Base-by-base conservation (phyloP, 106 monocot genomes). In the Dioscorea dumetorum region DNA sequence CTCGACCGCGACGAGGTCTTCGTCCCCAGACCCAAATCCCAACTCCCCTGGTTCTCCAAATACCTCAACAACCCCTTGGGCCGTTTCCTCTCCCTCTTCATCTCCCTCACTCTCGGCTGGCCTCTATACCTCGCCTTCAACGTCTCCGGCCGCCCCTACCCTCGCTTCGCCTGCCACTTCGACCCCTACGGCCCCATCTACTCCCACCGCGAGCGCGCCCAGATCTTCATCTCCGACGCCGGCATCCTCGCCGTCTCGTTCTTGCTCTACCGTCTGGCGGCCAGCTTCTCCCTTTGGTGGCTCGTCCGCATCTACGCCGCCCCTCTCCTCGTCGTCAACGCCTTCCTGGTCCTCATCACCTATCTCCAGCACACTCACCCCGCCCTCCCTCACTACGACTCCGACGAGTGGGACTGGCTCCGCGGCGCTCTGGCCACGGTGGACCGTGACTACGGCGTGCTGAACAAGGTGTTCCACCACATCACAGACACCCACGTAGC, bases 1-100 rank as follows among this genome's bases (percentile, higher is more conserved):
- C 71, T 95, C 12, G 91, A 88, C 0, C 80, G 83, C 4, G 95
- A 95, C 64, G 95, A 91, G 83, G 91, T 95, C 3, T 91, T 88
- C 68, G 95, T 95, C 50, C 94, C 94, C 5, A 88, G 81, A 60
- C 67, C 76, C 34, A 88, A 73, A 23, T 70, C 88, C 12, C 10
- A 68, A 2, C 57, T 91, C 53, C 31, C 64, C 0, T 84, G 88
- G 91, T 81, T 66, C 77, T 65, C 77, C 0, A 64, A 72, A 33
- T 95, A 91, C 79, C 31, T 83, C 22, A 83, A 83, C 81, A 88
- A 91, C 77, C 91, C 91, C 1, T 51, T 66, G 3, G 95, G 85
- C 48, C 70, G 91, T 18, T 14, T 91, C 28, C 48, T 83, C 35
- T 56, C 72, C 12, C 66, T 94, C 21, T 0, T 24, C 64, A 22